Conservation (phyloP, 1,139 yeast species). For the Debaryomyces robertsiae region DNA sequence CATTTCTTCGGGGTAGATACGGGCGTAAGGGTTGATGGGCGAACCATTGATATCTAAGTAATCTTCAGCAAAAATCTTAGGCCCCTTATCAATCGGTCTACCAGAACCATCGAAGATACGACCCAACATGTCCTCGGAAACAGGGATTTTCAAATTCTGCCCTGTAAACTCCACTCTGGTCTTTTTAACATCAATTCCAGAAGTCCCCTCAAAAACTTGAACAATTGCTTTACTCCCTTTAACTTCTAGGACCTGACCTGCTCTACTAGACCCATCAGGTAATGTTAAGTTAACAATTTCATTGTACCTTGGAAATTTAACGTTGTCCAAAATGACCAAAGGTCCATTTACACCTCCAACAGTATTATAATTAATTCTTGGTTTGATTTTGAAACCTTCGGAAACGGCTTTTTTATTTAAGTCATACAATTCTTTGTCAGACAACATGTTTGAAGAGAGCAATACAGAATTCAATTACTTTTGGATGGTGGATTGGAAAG, state of each 20-base stretch:
- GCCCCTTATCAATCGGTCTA: constrained; percentile 97
- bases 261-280: constrained; percentile 92
- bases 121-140: constrained; percentile 95
- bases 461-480: constrained; percentile 7
- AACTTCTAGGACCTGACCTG: constrained; percentile 98
- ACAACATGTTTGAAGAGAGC: constrained; percentile 29
- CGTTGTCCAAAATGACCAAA: constrained; percentile 91
- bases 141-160: constrained; percentile 87
- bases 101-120: constrained; percentile 99
- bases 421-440: constrained; percentile 66
- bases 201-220: constrained; percentile 97
- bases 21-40: constrained; percentile 96
- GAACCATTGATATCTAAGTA: constrained; percentile 97
- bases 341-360: constrained; percentile 99
- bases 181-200: constrained; percentile 96
- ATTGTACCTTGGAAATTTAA: constrained; percentile 92
- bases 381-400: constrained; percentile 86
- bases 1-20: constrained; percentile 99
- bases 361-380: constrained; percentile 89
- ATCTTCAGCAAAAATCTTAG: constrained; percentile 97
- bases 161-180: constrained; percentile 98
- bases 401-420: constrained; percentile 90
- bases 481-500: not conserved
- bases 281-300: constrained; percentile 95
- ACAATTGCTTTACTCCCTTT: constrained; percentile 97